Evolutionary conservation across 2,329 filamentous ascomycete species (phyloP).

Genomic region (Aspergillus fumigatus): DNA sequence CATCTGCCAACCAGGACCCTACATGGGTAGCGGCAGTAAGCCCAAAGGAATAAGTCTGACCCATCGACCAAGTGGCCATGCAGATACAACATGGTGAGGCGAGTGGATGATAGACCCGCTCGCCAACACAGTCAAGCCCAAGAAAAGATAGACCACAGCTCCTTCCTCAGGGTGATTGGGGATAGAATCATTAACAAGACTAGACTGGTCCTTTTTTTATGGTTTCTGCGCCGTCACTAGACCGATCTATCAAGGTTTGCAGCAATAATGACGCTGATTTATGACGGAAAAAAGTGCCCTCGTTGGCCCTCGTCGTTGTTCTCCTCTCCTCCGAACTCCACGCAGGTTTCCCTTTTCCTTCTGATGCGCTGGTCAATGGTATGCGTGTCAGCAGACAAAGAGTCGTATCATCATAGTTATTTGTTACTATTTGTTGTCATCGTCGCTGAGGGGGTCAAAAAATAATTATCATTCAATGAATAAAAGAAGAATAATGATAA

Average conservation of each 20-base stretch:
- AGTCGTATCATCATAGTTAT: not conserved
- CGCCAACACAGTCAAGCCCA: constrained; percentile 15
- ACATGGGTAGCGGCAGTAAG: constrained; percentile 13
- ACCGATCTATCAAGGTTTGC: not conserved
- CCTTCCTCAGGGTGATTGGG: constrained; percentile 2
- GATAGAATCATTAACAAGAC: not conserved
- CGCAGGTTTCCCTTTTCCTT: constrained; percentile 9
- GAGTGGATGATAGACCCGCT: constrained; percentile 20
- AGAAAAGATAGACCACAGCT: not conserved
- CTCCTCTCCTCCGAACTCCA: constrained; percentile 7
- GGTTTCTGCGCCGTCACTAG: not conserved
- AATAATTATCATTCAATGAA: too few species aligned
- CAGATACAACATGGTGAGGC: constrained; percentile 18
- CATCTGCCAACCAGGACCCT: constrained; percentile 1
- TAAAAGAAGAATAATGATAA: too few species aligned
- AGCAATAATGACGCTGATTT: not conserved
- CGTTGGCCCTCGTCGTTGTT: not conserved
- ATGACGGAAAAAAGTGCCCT: not conserved
- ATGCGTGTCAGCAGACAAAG: constrained; percentile 13
- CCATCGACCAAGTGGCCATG: constrained; percentile 22
- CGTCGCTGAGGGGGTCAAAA: too few species aligned
- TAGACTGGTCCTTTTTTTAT: not conserved
- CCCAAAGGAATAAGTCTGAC: constrained; percentile 9
- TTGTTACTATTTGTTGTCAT: not conserved
- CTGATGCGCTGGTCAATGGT: constrained; percentile 20